Evolutionary conservation across 192 early-diverging fungal genomes (phyloP), one percentile per base, ranked within the genome.

Genomic region (Backusella psychrophila): DNA sequence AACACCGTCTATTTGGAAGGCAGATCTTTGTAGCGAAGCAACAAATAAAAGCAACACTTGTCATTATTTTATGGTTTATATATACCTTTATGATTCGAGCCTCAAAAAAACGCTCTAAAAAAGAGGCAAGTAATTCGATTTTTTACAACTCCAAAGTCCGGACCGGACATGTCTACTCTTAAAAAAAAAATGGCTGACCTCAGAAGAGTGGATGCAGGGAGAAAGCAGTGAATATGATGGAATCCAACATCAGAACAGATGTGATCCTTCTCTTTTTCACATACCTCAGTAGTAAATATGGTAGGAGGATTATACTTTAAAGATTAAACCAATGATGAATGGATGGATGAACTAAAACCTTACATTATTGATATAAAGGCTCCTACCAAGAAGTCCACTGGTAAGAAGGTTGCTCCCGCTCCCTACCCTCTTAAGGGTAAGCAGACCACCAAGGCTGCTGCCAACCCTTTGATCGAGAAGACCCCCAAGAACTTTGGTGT

Each of bases 381-480:
- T 73, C 82, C 82, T 67, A 76, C 82, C 42, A 83, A 83, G 82
- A 93, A 92, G 86, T 89, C 90, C 81, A 76, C 81, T 68, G 81
- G 86, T 76, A 95, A 94, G 89, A 99, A 97, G 94, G 94, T 95
- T 80, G 97, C 96, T 71, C 87, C 97, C 68, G 91, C 96, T 72
- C 96, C 93, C 78, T 89, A 89, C 85, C 89, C 89, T 82, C 88
- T 89, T 79, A 89, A 89, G 85, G 89, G 88, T 85, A 89, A 90
- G 85, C 84, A 87, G 82, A 84, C 87, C 73, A 82, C 91, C 82
- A 96, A 94, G 86, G 84, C 84, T 79, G 78, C 84, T 69, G 81
- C 80, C 56, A 92, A 97, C 92, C 96, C 97, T 71, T 90, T 98
- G 76, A 92, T 98, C 77, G 98, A 98, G 90, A 94, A 95, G 87